Base-by-base conservation (phyloP, 208 protist genomes). In the Acanthamoeba lugdunensis region DNA sequence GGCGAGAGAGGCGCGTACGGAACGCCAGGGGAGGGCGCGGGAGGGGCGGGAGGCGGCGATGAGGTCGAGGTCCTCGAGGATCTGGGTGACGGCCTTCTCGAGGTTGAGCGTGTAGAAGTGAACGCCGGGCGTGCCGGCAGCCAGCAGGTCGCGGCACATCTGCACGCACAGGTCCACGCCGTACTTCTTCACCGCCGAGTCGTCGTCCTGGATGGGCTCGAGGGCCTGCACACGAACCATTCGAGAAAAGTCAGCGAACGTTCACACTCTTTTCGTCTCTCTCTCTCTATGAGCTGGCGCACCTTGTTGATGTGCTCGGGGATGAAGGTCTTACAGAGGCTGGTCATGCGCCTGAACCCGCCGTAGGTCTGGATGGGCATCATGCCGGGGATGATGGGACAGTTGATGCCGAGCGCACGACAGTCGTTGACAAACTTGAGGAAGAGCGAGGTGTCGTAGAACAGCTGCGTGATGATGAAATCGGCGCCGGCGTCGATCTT, bases 401-500 rank as follows among this genome's bases (percentile, higher is more conserved):
- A 67, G 21, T 58, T 45, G 28, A 94, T 88, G 48, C 84, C 98
- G 28, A 97, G 90, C 7, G 95, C 96, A 21, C 97, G 96, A 93
- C 98, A 98, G 28, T 97, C 92, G 33, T 96, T 94, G 18, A 98
- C 97, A 93, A 98, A 99, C 21, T 97, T 93, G 50, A 98, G 95
- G 95, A 99, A 99, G 23, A 98, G 87, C 73, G 97, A 82, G 13
- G 96, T 95, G 85, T 99, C 98, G 95, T 99, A 99, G 94, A 99
- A 99, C 18, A 99, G 95, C 96, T 99, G 98, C 11, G 98, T 99
- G 93, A 99, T 98, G 95, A 99, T 98, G 63, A 98, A 73, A 93
- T 98, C 97, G 21, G 98, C 98, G 11, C 98, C 98, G 9, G 98
- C 98, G 91, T 99, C 98, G 41, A 99, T 97, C 95, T 99, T 99